phyloP scores from a whole-genome alignment of 2,329 filamentous ascomycete genomes.

The Spiromastix sp. region DNA sequence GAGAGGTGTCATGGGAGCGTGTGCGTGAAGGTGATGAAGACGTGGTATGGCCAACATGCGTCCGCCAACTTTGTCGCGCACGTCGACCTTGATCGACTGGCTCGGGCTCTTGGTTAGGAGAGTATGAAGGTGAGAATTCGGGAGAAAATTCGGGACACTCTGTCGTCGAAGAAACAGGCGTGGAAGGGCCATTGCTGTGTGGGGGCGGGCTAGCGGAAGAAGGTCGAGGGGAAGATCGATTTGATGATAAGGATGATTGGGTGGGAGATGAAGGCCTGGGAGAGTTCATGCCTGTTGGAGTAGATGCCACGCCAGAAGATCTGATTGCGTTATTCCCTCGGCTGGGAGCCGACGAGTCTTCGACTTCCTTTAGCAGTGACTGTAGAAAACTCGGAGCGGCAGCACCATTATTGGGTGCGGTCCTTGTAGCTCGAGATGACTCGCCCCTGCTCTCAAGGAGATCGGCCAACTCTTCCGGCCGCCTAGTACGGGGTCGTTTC shows the following conservation, averaged over 20 bases:
- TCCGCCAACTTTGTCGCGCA: constrained; percentile 9
- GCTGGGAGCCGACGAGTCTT: constrained; percentile 38
- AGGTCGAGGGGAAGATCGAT: constrained; percentile 56
- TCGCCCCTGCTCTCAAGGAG: constrained; percentile 22
- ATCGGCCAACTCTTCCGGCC: constrained; percentile 45
- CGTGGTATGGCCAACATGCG: constrained; percentile 21
- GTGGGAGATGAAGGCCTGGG: constrained; percentile 14
- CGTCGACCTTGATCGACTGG: constrained; percentile 8
- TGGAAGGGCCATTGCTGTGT: constrained; percentile 52
- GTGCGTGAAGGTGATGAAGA: constrained; percentile 34
- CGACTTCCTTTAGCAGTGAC: constrained; percentile 79
- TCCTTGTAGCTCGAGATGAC: constrained; percentile 25
- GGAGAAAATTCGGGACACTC: constrained; percentile 65
- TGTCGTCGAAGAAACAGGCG: constrained; percentile 59
- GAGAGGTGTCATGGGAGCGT: constrained; percentile 56
- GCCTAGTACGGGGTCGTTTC: constrained; percentile 74
- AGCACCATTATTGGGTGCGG: constrained; percentile 17
- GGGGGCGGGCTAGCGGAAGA: constrained; percentile 62
- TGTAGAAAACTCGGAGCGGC: constrained; percentile 71
- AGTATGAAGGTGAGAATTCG: constrained; percentile 59
- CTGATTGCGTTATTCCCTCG: constrained; percentile 20
- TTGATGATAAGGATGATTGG: constrained; percentile 41
- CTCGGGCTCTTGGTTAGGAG: constrained; percentile 28
- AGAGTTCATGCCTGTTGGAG: constrained; percentile 21
- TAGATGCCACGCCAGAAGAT: constrained; percentile 26